Base-by-base conservation (phyloP, 208 protist species). In the Tritrichomonas foetus region DNA sequence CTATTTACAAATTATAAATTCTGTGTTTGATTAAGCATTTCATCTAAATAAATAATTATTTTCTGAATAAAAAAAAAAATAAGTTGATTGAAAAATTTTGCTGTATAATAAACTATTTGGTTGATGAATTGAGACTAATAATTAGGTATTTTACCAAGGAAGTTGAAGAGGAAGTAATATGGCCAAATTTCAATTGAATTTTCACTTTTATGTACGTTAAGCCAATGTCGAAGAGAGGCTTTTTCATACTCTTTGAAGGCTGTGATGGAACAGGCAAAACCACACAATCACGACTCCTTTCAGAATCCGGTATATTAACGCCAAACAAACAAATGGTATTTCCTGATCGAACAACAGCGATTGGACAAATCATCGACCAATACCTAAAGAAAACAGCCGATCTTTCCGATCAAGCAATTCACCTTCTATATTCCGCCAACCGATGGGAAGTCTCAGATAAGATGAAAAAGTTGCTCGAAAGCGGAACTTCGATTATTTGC, bases 391-490 rank as follows among this genome's bases (percentile, higher is more conserved):
- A 94, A 20, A 64, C 55, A 14, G 94, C 92, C 3, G 94, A 98
- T 25, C 49, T 97, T 1, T 95, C 96, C 78, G 96, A 97, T 92
- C 94, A 94, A 74, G 95, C 95, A 30, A 64, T 98, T 33, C 97
- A 98, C 94, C 94, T 97, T 44, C 80, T 98, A 41, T 98, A 97
- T 84, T 96, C 96, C 47, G 97, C 96, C 8, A 98, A 98, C 94
- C 66, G 97, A 61, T 98, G 97, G 97, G 97, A 98, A 66, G 8
- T 69, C 20, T 39, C 49, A 27, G 41, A 94, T 39, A 78, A 61
- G 78, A 74, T 95, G 41, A 49, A 78, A 33, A 25, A 80, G 33
- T n/a, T 95, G 44, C 61, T 94, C 39, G 30, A 95, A 64, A 89
- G 41, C 33, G 69, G 61, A 27, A 66, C 80, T 89, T 41, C 41